Evolutionary conservation across 2,329 filamentous ascomycete genomes (phyloP).

Genomic region (Aspergillus novofumigatus): DNA sequence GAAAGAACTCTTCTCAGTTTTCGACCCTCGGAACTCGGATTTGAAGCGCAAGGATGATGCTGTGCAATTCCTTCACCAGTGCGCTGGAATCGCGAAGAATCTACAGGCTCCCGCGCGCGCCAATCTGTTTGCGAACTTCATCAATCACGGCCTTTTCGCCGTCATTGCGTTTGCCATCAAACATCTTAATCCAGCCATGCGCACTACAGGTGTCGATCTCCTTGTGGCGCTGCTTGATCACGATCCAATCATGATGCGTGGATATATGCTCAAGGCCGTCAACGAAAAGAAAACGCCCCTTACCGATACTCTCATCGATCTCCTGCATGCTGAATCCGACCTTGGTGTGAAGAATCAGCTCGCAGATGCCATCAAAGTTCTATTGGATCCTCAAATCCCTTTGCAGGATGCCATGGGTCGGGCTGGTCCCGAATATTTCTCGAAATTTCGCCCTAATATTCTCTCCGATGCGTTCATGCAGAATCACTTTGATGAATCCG

Average conservation of each 20-base stretch:
- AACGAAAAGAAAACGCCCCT: conserved; percentile 79
- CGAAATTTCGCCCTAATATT: conserved; percentile 62
- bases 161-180: conserved; percentile 91
- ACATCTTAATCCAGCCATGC: conserved; percentile 75
- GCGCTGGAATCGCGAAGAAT: conserved; percentile 89
- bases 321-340: conserved; percentile 86
- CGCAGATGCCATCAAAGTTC: conserved; percentile 88
- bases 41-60: conserved; percentile 82
- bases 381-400: conserved; percentile 70
- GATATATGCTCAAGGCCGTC: conserved; percentile 88
- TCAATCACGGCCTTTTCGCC: conserved; percentile 77
- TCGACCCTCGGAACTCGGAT: conserved; percentile 61
- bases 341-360: conserved; percentile 93
- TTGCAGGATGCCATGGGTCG: conserved; percentile 56
- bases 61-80: conserved; percentile 94
- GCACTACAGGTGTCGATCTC: conserved; percentile 90
- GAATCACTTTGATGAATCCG: conserved; percentile 85
- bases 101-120: conserved; percentile 78
- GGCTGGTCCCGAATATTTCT: conserved; percentile 64
- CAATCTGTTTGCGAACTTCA: conserved; percentile 83
- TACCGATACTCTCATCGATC: conserved; percentile 87
- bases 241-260: conserved; percentile 88
- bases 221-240: conserved; percentile 93
- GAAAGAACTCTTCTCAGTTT: conserved; percentile 82
- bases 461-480: conserved; percentile 83